phyloP scores from a whole-genome alignment of 352 stramenopile genomes.

The Pythium volutum region DNA sequence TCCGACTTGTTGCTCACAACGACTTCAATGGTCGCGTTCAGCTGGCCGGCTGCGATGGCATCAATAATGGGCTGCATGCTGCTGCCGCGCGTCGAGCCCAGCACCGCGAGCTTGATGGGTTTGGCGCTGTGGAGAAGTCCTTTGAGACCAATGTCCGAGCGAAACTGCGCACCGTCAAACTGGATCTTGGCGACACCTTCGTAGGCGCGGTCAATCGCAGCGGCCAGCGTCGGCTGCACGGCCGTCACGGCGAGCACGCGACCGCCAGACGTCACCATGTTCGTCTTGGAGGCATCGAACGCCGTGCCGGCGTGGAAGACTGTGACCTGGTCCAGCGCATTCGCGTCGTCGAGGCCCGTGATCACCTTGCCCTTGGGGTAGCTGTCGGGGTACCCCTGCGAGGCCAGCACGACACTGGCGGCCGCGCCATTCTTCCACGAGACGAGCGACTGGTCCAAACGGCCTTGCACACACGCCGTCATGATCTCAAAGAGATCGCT shows the following conservation, averaged over 20 bases:
- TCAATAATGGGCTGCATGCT: slow-evolving; percentile 96
- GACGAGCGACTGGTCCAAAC: slow-evolving; percentile 85
- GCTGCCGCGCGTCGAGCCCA: slow-evolving; percentile 96
- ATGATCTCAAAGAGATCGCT: slow-evolving; percentile 98
- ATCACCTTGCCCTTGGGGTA: slow-evolving; percentile 99
- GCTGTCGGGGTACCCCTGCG: slow-evolving; percentile 96
- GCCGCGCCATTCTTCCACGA: slow-evolving; percentile 89
- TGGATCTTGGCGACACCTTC: slow-evolving; percentile 82
- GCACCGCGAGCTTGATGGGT: slow-evolving; percentile 89
- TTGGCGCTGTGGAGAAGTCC: slow-evolving; percentile 88
- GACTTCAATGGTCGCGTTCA: slow-evolving; percentile 95
- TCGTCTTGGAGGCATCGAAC: slow-evolving; percentile 44
- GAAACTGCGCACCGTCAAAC: slow-evolving; percentile 93
- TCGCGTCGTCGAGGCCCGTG: slow-evolving; percentile 87
- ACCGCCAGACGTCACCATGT: slow-evolving; percentile 92
- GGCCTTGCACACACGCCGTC: slow-evolving; percentile 93
- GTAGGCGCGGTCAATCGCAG: slow-evolving; percentile 92
- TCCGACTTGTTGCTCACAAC: slow-evolving; percentile 95
- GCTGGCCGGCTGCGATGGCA: slow-evolving; percentile 79
- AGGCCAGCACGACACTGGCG: slow-evolving; percentile 96
- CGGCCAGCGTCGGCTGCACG: slow-evolving; percentile 85
- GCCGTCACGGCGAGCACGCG: slow-evolving; percentile 97
- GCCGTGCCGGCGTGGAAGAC: slow-evolving; percentile 99
- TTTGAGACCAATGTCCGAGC: slow-evolving; percentile 97
- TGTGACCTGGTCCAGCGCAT: slow-evolving; percentile 86